Base-by-base conservation (phyloP, 2,329 filamentous ascomycete species). In the Cordyceps pruinosa region DNA sequence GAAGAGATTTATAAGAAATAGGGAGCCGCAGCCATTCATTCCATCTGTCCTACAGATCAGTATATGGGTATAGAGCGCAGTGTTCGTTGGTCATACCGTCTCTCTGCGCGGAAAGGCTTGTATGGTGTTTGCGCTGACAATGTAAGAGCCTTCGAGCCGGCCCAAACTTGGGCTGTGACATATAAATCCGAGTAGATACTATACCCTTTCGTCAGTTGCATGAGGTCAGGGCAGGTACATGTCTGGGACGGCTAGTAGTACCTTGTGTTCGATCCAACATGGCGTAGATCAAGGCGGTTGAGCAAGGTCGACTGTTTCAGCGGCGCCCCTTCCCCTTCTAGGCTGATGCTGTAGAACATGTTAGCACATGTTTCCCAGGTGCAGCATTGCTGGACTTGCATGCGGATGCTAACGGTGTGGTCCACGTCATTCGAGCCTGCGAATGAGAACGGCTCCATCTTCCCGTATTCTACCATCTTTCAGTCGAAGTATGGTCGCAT, bases 361-460 rank as follows among this genome's bases (percentile, higher is more conserved):
- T 60, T 26, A 59, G 50, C 37, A 17, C 48, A 19, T n/a, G 34
- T 21, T 30, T 53, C 4, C 25, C 6, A 39, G 32, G 30, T 39
- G 13, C 48, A 35, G 47, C 32, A 28, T 56, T 39, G 49, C 41
- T 37, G n/a, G 35, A 64, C 77, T 62, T 66, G 85, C 83, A 88
- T 85, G 71, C 83, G 82, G 65, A 87, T 77, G 73, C 77, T 84
- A 64, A 87, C 78, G 21, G 88, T 84, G 62, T 92, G 83, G 65
- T 90, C 81, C 65, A 97, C 80, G 71, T 89, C 85, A 63, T 90
- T 88, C 59, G 94, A 96, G 68, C 86, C 90, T 64, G 90, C 92
- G 76, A 97, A 97, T 30, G 92, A 96, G 73, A 96, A 97, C 53
- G 92, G 88, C 74, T 99, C 94, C 90, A 97, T 97, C 58, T 68